Conservation (phyloP, 2,329 filamentous ascomycete species). For the Diaporthe sp. region DNA sequence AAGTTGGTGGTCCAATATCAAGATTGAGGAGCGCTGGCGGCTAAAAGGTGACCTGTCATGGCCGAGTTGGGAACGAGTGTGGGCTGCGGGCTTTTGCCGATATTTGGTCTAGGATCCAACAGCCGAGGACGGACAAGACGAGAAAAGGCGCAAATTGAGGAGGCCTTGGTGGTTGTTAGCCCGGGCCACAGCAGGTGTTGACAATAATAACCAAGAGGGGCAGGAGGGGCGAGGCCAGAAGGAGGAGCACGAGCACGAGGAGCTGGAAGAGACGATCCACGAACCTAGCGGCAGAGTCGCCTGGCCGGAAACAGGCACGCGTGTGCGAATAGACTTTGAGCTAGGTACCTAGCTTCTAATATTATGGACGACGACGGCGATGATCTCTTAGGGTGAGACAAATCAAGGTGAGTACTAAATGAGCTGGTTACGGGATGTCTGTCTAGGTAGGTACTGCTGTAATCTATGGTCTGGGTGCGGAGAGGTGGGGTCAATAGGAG, state of each 20-base stretch:
- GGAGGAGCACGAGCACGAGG: neutral
- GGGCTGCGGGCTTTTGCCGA: conserved; percentile 20
- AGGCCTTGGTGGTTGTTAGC: neutral
- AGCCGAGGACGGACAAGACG: neutral
- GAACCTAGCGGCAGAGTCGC: conserved; percentile 16
- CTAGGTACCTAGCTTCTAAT: neutral
- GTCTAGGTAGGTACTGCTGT: neutral
- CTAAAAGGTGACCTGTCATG: conserved; percentile 31
- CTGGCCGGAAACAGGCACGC: conserved; percentile 10
- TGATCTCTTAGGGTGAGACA: neutral
- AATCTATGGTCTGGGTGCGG: neutral
- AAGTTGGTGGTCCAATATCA: conserved; percentile 29
- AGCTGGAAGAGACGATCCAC: neutral
- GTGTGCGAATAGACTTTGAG: neutral
- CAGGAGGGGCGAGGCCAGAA: neutral
- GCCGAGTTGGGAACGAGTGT: conserved; percentile 12
- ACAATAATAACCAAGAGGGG: neutral
- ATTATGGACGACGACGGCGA: neutral
- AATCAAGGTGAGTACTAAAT: neutral
- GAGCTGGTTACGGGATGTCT: neutral
- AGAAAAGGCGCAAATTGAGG: neutral
- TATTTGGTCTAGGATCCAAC: conserved; percentile 2
- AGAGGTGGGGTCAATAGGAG: neutral
- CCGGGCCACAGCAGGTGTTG: neutral
- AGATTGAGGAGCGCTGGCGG: conserved; percentile 14